phyloP scores from a whole-genome alignment of 352 stramenopile genomes.

The Peronospora destructor region DNA sequence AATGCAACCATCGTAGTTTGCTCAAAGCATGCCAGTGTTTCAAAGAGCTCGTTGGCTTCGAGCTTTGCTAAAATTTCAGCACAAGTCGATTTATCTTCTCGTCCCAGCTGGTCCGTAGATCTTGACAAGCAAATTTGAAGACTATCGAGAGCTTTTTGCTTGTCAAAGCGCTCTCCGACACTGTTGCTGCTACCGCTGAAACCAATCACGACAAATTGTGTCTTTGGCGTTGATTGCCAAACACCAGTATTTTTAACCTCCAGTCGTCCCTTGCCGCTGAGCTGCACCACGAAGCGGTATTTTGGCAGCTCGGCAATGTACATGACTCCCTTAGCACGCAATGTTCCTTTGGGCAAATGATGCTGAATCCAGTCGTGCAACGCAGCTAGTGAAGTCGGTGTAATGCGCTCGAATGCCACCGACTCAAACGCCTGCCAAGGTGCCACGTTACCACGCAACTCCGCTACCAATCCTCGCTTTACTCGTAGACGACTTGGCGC shows the following conservation, averaged over 20 bases:
- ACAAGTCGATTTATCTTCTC: neutral
- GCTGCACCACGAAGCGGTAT: slow-evolving; percentile 60
- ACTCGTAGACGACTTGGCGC: slow-evolving; percentile 33
- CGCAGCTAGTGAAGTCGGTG: slow-evolving; percentile 37
- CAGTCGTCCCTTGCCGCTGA: slow-evolving; percentile 61
- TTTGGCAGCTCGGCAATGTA: slow-evolving; percentile 50
- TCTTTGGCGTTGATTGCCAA: slow-evolving; percentile 57
- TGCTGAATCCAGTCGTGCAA: slow-evolving; percentile 44
- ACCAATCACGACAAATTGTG: slow-evolving; percentile 68
- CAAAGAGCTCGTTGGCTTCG: slow-evolving; percentile 41
- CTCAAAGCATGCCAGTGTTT: slow-evolving; percentile 5
- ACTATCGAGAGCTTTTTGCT: slow-evolving; percentile 22
- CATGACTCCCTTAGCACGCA: slow-evolving; percentile 62
- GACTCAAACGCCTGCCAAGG: slow-evolving; percentile 31
- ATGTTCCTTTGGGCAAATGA: slow-evolving; percentile 27
- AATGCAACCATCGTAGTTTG: slow-evolving; percentile 28
- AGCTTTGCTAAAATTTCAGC: slow-evolving; percentile 26
- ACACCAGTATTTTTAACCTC: slow-evolving; percentile 53
- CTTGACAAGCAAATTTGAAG: slow-evolving; percentile 29
- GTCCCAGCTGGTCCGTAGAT: slow-evolving; percentile 8
- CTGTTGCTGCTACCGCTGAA: slow-evolving; percentile 10
- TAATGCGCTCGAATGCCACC: slow-evolving; percentile 38
- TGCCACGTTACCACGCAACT: neutral
- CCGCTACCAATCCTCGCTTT: slow-evolving; percentile 3
- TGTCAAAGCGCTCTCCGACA: slow-evolving; percentile 22